Percentiles rank a stretch among this genome's conserved stretches.
Evolutionary conservation across 1,284 basidiomycete genomes (phyloP).

Genomic region (Trichosporon sp.): DNA sequence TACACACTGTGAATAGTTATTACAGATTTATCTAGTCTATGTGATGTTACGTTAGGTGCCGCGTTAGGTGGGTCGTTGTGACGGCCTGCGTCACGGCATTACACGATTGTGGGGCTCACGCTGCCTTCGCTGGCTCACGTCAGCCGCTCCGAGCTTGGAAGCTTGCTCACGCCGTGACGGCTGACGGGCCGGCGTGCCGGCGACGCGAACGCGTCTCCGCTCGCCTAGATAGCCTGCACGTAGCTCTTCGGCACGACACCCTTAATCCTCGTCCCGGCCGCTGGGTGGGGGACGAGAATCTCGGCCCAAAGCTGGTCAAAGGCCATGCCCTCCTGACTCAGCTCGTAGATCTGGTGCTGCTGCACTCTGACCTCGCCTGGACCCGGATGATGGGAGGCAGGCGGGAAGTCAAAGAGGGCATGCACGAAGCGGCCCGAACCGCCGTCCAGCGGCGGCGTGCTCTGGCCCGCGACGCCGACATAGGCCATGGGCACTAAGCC

Average conservation of each 20-base stretch:
- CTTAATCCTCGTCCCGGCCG: conserved; percentile 14
- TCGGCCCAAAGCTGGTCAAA: conserved; percentile 35
- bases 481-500: conserved; percentile 29
- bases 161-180: neutral
- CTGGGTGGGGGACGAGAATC: conserved; percentile 30
- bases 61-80: neutral
- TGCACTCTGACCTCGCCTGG: conserved; percentile 26
- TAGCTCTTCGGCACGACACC: conserved; percentile 35
- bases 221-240: conserved; percentile 18
- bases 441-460: conserved; percentile 29
- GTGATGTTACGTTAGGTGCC: neutral
- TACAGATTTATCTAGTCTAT: neutral
- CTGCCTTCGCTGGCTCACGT: neutral
- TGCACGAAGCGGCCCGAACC: conserved; percentile 28
- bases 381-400: conserved; percentile 24
- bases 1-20: neutral
- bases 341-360: conserved; percentile 33
- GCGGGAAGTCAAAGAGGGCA: conserved; percentile 33
- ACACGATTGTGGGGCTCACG: neutral
- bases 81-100: neutral
- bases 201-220: neutral
- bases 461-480: conserved; percentile 23
- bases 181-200: no score
- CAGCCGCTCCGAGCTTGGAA: neutral
- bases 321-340: conserved; percentile 32